These are phyloP conservation scores for Neonectria hederae DNA, from an alignment of 2,329 filamentous ascomycete genomes.

Conservation along the genomic window DNA sequence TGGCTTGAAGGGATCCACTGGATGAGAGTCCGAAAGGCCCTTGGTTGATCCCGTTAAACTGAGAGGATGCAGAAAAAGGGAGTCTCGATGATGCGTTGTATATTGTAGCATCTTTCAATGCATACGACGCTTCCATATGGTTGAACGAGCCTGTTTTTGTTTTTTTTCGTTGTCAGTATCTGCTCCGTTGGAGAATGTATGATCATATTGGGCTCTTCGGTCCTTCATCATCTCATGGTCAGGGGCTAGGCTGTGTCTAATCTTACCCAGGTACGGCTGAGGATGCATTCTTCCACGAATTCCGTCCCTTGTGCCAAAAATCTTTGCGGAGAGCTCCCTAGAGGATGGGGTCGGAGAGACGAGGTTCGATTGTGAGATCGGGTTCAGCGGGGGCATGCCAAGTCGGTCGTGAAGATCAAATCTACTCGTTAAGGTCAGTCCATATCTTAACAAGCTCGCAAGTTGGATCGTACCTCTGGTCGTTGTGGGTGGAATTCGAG, in stretches of 20 bases:
- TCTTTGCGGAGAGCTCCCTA: constrained; percentile 41
- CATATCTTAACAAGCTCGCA: not conserved
- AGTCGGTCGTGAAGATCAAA: constrained; percentile 48
- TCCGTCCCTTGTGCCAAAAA: constrained; percentile 38
- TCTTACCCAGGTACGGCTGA: constrained; percentile 28
- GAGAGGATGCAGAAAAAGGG: constrained; percentile 37
- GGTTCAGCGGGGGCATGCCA: constrained; percentile 49
- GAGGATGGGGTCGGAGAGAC: constrained; percentile 48
- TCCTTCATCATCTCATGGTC: no score
- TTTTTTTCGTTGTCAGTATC: constrained; percentile 23
- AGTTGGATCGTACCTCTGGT: constrained; percentile 38
- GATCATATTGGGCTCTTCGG: not conserved
- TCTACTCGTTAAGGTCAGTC: constrained; percentile 34
- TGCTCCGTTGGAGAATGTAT: not conserved
- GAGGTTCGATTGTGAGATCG: constrained; percentile 52
- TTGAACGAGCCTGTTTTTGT: constrained; percentile 35
- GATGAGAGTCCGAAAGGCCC: constrained; percentile 42
- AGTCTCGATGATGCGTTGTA: constrained; percentile 45
- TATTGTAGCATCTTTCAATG: constrained; percentile 45
- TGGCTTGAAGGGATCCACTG: constrained; percentile 39
- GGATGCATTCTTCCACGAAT: constrained; percentile 32
- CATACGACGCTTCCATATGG: constrained; percentile 43
- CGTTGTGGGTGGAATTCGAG: constrained; percentile 32
- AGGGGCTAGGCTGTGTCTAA: not conserved
- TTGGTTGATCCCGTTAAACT: constrained; percentile 38